These are phyloP conservation scores for Candida sp. DNA, from an alignment of 1,139 yeast genomes.

Conservation along the genomic window DNA sequence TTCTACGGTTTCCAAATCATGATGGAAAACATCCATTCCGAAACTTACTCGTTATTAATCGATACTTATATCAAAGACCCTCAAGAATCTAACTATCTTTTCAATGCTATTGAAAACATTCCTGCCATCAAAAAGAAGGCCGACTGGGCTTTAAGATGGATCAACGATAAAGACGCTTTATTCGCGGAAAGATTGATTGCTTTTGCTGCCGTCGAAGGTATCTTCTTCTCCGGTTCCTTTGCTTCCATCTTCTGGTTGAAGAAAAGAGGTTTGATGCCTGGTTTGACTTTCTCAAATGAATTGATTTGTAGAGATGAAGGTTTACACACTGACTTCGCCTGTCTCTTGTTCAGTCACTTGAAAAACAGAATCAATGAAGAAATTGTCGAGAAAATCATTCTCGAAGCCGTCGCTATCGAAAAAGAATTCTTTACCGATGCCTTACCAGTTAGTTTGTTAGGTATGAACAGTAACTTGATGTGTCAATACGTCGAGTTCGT, in stretches of 20 bases:
- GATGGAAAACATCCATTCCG: constrained; percentile 99
- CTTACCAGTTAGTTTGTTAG: constrained; percentile 84
- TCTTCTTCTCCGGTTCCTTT: constrained; percentile 96
- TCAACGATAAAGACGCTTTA: constrained; percentile 77
- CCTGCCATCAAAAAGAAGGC: constrained; percentile 97
- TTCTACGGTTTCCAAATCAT: constrained; percentile 99
- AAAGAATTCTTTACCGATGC: constrained; percentile 94
- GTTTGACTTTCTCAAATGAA: constrained; percentile 94
- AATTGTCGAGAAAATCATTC: constrained; percentile 79
- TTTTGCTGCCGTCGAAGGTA: constrained; percentile 98
- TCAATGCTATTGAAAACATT: constrained; percentile 91
- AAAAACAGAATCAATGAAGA: constrained; percentile 79
- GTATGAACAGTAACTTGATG: constrained; percentile 92
- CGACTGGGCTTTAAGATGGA: constrained; percentile 98
- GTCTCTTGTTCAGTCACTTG: constrained; percentile 90
- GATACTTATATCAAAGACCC: constrained; percentile 97
- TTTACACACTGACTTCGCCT: constrained; percentile 96
- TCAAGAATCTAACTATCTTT: constrained; percentile 80
- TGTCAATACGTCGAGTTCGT: constrained; percentile 97
- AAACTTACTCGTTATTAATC: constrained; percentile 90
- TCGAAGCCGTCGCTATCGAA: constrained; percentile 95
- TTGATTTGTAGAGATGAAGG: constrained; percentile 98
- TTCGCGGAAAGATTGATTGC: constrained; percentile 97
- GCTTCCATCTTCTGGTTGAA: constrained; percentile 98
- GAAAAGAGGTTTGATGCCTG: constrained; percentile 98